Evolutionary conservation across 495 filamentous ascomycete genomes (phyloP).

Genomic region (Aspergillus affinis): DNA sequence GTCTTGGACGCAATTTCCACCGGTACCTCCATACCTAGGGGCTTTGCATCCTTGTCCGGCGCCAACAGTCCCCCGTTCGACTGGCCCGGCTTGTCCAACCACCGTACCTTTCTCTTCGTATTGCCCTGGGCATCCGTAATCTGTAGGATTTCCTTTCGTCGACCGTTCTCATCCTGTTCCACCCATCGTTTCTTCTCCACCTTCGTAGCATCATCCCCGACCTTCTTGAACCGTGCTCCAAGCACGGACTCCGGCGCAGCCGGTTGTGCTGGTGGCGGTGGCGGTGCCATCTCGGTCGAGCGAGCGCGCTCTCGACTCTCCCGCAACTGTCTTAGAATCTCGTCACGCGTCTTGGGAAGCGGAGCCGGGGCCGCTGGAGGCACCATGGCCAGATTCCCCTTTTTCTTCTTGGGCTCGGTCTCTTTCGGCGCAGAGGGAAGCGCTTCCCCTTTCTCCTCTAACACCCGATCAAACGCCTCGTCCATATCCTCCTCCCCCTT

Average conservation of each 20-base stretch:
- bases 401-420: slow-evolving; percentile 60
- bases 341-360: slow-evolving; percentile 73
- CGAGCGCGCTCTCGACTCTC: slow-evolving; percentile 51
- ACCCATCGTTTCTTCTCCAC: slow-evolving; percentile 66
- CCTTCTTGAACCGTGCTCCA: slow-evolving; percentile 78
- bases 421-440: slow-evolving; percentile 43
- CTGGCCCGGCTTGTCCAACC: slow-evolving; percentile 45
- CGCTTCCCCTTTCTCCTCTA: slow-evolving; percentile 64
- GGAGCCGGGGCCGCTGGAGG: slow-evolving; percentile 57
- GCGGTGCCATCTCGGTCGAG: slow-evolving; percentile 31
- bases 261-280: slow-evolving; percentile 55
- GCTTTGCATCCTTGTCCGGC: slow-evolving; percentile 63
- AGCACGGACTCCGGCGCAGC: slow-evolving; percentile 53
- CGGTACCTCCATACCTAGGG: slow-evolving; percentile 78
- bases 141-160: slow-evolving; percentile 79
- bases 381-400: slow-evolving; percentile 59
- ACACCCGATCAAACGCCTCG: slow-evolving; percentile 68
- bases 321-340: slow-evolving; percentile 79
- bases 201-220: slow-evolving; percentile 48
- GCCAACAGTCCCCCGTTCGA: slow-evolving; percentile 54
- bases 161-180: slow-evolving; percentile 63
- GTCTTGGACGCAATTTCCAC: slow-evolving; percentile 43
- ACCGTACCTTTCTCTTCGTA: slow-evolving; percentile 76
- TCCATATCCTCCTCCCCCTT: slow-evolving; percentile 56
- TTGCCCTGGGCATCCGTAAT: slow-evolving; percentile 85